phyloP scores from a whole-genome alignment of 108 stramenopile species.

The Chaetoceros tenuissimus region DNA sequence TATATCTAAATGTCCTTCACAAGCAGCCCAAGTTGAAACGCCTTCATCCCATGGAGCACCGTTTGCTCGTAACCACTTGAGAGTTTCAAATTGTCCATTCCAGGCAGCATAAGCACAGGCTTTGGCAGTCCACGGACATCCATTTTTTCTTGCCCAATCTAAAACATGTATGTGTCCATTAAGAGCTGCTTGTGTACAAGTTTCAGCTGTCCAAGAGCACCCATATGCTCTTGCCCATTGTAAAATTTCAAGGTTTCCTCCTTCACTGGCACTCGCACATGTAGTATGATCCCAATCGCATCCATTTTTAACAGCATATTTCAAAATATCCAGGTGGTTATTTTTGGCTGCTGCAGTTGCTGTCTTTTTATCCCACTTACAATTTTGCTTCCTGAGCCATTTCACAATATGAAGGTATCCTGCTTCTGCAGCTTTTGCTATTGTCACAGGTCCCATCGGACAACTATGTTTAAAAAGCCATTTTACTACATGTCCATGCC shows the following conservation, averaged over 20 bases:
- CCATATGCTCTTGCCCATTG: constrained; percentile 1
- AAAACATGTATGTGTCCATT: not conserved
- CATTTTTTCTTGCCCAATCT: not conserved
- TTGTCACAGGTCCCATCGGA: not conserved
- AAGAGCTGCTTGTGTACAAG: not conserved
- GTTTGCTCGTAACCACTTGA: not conserved
- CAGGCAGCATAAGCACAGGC: not conserved
- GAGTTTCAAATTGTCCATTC: not conserved
- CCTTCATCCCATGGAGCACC: not conserved
- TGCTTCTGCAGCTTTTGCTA: not conserved
- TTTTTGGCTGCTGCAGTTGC: not conserved
- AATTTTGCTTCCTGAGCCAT: not conserved
- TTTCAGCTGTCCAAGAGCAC: not conserved
- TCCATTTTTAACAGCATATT: not conserved
- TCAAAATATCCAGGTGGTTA: not conserved
- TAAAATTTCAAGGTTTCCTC: not conserved
- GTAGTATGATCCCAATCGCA: constrained; percentile 1
- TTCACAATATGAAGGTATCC: constrained; percentile 4
- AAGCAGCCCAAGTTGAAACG: not conserved
- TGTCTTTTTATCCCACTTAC: not conserved
- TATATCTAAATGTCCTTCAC: not conserved
- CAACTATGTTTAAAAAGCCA: not conserved
- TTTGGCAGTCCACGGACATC: not conserved
- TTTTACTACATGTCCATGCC: not conserved
- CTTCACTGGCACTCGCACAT: not conserved